Base-by-base conservation (phyloP, 441 rosid genomes). In the Bocquillonia castaneifolia region DNA sequence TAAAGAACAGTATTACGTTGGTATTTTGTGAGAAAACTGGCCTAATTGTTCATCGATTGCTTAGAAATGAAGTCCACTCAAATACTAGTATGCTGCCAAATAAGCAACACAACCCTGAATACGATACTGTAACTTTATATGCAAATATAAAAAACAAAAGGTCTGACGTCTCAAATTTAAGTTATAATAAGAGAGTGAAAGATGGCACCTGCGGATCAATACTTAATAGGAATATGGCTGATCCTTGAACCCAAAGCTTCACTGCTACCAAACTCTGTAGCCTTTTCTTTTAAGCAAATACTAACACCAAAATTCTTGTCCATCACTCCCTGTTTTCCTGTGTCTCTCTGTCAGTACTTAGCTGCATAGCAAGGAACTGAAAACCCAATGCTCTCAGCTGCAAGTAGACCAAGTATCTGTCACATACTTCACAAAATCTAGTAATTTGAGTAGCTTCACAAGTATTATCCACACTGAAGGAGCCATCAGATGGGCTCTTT, bases 261-360 rank as follows among this genome's bases (percentile, higher is more conserved):
- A 72, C 72, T 74, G 69, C 75, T 80, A 85, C 90, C 89, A 75
- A 92, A 79, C 85, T 77, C 80, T 84, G 81, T 67, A 84, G 72
- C 74, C 98, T 87, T 86, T 82, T 85, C 96, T 88, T 93, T 82
- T 62, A 90, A 93, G 98, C 94, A 84, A 93, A 80, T 76, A 66
- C 84, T 64, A 81, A 57, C 76, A 73, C 76, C 85, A 73, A 79
- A 77, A 68, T 75, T 76, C 77, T 65, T 57, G 56, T 42, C 69
- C 78, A 79, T 66, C 74, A 71, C 68, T 67, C 66, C 77, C 52
- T 68, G 67, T 71, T 48, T 50, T 54, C 72, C 48, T 44, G 31
- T 59, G 73, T 34, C 40, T 77, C 66, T 65, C 54, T 64, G 65
- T 64, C 56, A 47, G 29, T 23, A 64, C 68, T 67, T 63, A 60